Base-by-base conservation (phyloP, 2,329 filamentous ascomycete genomes). In the Metarhizium sp. region DNA sequence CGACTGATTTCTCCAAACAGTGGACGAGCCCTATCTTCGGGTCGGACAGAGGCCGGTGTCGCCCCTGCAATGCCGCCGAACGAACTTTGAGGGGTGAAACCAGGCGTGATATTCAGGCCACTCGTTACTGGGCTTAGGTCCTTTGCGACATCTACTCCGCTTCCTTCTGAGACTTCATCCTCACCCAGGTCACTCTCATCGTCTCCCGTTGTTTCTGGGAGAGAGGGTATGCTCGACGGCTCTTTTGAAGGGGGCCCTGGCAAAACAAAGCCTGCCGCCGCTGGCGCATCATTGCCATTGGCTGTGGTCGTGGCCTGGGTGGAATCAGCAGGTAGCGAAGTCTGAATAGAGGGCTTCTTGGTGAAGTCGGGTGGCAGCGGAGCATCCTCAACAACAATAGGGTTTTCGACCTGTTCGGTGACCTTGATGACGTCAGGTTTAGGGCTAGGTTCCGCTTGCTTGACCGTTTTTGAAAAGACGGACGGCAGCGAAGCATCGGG, bases 101-200 rank as follows among this genome's bases (percentile, higher is more conserved):
- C 74, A 56, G 78, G 74, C 14, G 78, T 78, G 42, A 74, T 72
- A 40, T 72, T 72, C 16, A 71, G 61, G 42, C 71, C 72, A 53
- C 70, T 71, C 14, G 75, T 74, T 6, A 70, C 74, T 20, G 79
- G 80, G 61, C 79, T 85, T 13, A 85, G 68, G 51, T 86, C 82
- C 62, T 85, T 81, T n/a, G 77, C 77, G 49, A 86, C 78, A 65
- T 86, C 83, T 51, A 86, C 75, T 29, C 82, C 84, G 58, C 83
- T 86, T 14, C 82, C 83, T 62, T 81, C 80, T 0, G 73, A 77
- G 6, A 64, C 76, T 42, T 73, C 73, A 34, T 79, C 77, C 2
- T 76, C 76, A 13, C 77, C 78, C 6, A 64, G 42, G 10, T 64
- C 60, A 46, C 58, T 62, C 2, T 72, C 74, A 4, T 69, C 73